phyloP scores from a whole-genome alignment of 768 basidiomycete genomes.

The Psilocybe tampanensis region DNA sequence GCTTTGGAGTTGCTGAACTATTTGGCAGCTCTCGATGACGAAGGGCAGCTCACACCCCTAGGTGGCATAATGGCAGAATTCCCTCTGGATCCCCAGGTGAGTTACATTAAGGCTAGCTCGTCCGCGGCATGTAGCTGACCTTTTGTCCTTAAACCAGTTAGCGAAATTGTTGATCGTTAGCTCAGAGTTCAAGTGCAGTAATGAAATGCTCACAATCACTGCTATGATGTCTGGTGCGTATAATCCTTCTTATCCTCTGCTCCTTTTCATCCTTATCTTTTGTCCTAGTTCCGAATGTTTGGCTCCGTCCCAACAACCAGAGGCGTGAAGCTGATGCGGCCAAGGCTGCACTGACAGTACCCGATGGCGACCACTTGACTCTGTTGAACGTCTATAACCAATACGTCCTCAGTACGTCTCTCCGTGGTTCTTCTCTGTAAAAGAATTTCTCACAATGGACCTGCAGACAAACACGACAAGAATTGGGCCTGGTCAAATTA shows the following conservation, averaged over 20 bases:
- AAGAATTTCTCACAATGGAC: neutral
- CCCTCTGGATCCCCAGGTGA: conserved; percentile 95
- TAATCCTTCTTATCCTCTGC: neutral
- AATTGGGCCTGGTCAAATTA: conserved; percentile 94
- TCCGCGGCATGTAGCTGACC: neutral
- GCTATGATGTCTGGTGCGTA: conserved; percentile 91
- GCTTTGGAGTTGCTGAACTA: conserved; percentile 94
- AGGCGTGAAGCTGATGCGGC: conserved; percentile 92
- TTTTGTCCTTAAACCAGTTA: conserved; percentile 45
- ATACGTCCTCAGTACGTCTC: conserved; percentile 73
- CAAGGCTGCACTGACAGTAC: conserved; percentile 85
- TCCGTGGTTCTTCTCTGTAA: neutral
- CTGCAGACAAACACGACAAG: conserved; percentile 69
- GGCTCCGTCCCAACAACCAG: conserved; percentile 86
- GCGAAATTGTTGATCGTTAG: conserved; percentile 94
- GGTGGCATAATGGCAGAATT: conserved; percentile 97
- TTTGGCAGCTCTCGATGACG: conserved; percentile 90
- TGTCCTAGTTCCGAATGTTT: conserved; percentile 83
- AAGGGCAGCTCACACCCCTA: conserved; percentile 85
- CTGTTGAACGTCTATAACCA: conserved; percentile 95
- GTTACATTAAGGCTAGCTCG: conserved; percentile 14
- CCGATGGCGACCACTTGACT: conserved; percentile 96
- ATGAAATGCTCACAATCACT: conserved; percentile 93
- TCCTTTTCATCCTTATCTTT: neutral
- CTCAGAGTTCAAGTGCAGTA: conserved; percentile 94